Conservation (phyloP, 2,329 filamentous ascomycete species). For the Dothidotthia symphoricarpi region DNA sequence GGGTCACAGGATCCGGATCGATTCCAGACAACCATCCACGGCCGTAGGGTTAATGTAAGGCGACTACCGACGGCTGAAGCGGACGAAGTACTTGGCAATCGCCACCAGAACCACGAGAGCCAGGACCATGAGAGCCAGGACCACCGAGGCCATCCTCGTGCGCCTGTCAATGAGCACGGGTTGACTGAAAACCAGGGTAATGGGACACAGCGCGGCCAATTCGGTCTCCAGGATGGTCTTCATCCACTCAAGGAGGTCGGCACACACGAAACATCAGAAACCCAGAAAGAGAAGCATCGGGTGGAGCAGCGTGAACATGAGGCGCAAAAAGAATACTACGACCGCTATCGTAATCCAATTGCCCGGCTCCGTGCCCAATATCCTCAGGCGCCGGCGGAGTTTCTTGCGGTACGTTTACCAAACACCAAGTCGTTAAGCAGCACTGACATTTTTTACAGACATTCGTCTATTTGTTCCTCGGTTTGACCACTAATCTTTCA, state of each 20-base stretch:
- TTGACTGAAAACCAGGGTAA: constrained; percentile 14
- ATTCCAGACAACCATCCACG: constrained; percentile 12
- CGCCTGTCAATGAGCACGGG: constrained; percentile 25
- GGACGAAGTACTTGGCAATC: constrained; percentile 5
- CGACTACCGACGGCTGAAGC: constrained; percentile 12
- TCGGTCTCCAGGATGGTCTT: constrained; percentile 49
- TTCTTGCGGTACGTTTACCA: constrained; percentile 45
- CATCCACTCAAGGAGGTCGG: constrained; percentile 35
- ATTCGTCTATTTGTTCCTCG: constrained; percentile 41
- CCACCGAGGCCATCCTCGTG: constrained; percentile 6
- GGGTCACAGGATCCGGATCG: constrained; percentile 4
- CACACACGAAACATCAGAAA: constrained; percentile 26
- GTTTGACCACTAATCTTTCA: constrained; percentile 52
- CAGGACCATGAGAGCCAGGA: not conserved
- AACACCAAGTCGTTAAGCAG: constrained; percentile 8
- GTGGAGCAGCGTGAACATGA: constrained; percentile 44
- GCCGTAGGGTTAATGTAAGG: constrained; percentile 17
- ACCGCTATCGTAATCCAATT: constrained; percentile 52
- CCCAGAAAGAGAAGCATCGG: constrained; percentile 41
- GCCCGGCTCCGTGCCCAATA: constrained; percentile 54
- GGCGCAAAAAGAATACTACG: constrained; percentile 47
- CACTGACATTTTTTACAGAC: constrained; percentile 27
- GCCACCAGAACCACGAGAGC: not conserved
- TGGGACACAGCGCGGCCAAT: constrained; percentile 21
- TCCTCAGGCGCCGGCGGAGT: constrained; percentile 55